Percentiles rank a stretch among this genome's conserved stretches.
Conservation (phyloP, 257 asterid genomes). For the Solanum appendiculatum region DNA sequence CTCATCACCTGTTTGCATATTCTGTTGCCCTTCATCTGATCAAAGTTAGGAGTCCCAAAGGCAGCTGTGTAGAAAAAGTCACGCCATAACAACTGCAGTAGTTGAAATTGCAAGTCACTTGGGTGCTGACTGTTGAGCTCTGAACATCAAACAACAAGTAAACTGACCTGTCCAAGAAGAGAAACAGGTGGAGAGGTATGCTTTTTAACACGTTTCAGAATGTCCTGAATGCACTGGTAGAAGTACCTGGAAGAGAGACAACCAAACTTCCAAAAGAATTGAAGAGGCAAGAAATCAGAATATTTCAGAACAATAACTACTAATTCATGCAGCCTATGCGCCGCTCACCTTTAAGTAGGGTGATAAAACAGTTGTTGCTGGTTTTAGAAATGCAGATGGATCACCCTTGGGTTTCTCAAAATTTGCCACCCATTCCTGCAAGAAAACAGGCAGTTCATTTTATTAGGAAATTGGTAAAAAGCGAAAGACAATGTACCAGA, state of each 20-base stretch:
- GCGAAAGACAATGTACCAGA: background rate
- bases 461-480: background rate
- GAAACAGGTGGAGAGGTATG: constrained; percentile 99
- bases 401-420: constrained; percentile 98
- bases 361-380: constrained; percentile 89
- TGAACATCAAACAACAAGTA: background rate
- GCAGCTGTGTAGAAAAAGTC: constrained; percentile 89
- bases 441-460: constrained; percentile 3
- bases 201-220: constrained; percentile 44
- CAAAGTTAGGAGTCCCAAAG: constrained; percentile 81
- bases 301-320: background rate
- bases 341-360: constrained; percentile 83
- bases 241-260: constrained; percentile 93
- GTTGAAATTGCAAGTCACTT: constrained; percentile 14
- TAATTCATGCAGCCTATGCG: background rate
- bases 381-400: constrained; percentile 78
- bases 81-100: constrained; percentile 78
- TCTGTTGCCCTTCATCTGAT: constrained; percentile 65
- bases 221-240: constrained; percentile 82
- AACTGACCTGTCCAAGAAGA: constrained; percentile 86
- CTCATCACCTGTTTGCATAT: constrained; percentile 85
- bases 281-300: constrained; percentile 23
- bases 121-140: background rate
- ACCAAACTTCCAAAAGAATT: constrained; percentile 71
- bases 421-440: constrained; percentile 84